A percentile compares a stretch with the other conserved stretches of the same genome.
phyloP scores from a whole-genome alignment of 2,329 filamentous ascomycete species.

The Bisporella sp. region DNA sequence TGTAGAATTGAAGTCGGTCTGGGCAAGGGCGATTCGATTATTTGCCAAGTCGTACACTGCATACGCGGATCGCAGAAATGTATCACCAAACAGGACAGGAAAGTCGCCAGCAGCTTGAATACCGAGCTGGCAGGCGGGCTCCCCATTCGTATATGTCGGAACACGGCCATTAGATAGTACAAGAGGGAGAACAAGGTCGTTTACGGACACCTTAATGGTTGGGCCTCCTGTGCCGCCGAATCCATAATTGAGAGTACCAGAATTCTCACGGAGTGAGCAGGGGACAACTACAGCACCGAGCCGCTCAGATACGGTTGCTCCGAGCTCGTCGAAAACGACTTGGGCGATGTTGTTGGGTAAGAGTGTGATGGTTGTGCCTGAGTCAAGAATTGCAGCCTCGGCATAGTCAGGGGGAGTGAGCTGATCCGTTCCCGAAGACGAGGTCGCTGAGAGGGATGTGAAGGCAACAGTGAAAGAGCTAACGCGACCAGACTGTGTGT shows the following conservation, averaged over 20 bases:
- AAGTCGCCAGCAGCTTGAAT: constrained; percentile 33
- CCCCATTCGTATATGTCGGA: constrained; percentile 23
- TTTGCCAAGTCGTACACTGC: constrained; percentile 48
- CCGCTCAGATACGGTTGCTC: constrained; percentile 36
- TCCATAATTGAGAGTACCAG: constrained; percentile 39
- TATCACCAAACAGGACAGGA: constrained; percentile 39
- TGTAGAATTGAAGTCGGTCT: constrained; percentile 38
- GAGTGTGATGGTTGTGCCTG: constrained; percentile 60
- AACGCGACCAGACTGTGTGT: constrained; percentile 1
- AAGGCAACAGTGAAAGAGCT: constrained; percentile 28
- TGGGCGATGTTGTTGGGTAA: constrained; percentile 51
- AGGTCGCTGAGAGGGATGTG: constrained; percentile 25
- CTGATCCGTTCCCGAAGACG: constrained; percentile 32
- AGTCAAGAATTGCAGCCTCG: constrained; percentile 51
- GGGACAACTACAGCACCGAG: constrained; percentile 43
- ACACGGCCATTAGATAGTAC: constrained; percentile 25
- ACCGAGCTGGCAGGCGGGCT: constrained; percentile 45
- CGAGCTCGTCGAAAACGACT: constrained; percentile 37
- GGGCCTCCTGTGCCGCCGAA: constrained; percentile 39
- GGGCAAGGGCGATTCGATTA: constrained; percentile 41
- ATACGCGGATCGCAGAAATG: constrained; percentile 47
- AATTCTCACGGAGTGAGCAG: constrained; percentile 32
- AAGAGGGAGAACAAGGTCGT: constrained; percentile 37
- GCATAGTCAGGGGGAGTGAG: constrained; percentile 30
- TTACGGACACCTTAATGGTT: constrained; percentile 37